Evolutionary conservation across 441 rosid genomes (phyloP), one percentile per base, ranked within the genome.

Genomic region (Raphanus hybrid): DNA sequence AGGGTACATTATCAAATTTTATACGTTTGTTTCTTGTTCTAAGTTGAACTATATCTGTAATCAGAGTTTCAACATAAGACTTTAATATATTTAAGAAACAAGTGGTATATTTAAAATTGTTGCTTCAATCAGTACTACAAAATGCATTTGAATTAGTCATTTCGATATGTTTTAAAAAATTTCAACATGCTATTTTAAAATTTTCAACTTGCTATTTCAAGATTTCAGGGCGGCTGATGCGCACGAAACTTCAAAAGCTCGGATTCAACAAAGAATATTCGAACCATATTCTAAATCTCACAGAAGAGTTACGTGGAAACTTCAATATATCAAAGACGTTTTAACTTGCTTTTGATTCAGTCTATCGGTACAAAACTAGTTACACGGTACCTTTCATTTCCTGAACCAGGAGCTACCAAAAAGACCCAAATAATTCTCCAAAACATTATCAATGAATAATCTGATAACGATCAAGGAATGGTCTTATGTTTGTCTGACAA

Each of bases 201-300:
- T 29, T 29, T 29, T 29, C 34, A 37, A 37, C 10, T 4, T 37
- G 43, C 43, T 37, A 37, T 37, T 64, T 54, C 5, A 41, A 41
- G 29, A n/a, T 65, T 18, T 41, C 35, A 65, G 3, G 27, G 27
- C 61, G 61, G 55, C 10, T 20, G 55, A 18, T 34, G 15, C 14
- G 16, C 69, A 37, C 15, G 8, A 63, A 34, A 1, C 0, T 35
- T 15, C 3, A 35, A 61, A 35, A 63, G 48, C 0, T 14, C 14
- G 4, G 29, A 64, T 64, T 64, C 8, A 4, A 10, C 8, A 16
- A 12, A 64, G 12, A 64, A 64, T 10, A 37, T 64, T 37, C 14
- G 29, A 64, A 64, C 43, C 50, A 64, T 8, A 35, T 64, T 16
- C 68, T 37, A 6, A 64, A 15, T 63, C 48, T 34, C 54, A 64